Conservation (phyloP, 108 stramenopile species). For the Cyclotella choctawhatcheeana region DNA sequence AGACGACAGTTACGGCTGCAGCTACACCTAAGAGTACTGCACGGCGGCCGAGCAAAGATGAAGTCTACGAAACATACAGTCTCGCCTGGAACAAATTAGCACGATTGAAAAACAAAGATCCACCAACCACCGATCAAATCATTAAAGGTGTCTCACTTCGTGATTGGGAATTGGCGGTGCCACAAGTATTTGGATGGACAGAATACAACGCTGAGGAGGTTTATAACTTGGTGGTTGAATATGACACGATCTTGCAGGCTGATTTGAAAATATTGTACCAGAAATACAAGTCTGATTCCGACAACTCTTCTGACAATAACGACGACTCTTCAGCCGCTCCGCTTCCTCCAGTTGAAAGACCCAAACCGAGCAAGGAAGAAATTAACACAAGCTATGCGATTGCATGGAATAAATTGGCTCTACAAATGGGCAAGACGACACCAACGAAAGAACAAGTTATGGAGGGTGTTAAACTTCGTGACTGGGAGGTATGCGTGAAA, state of each 20-base stretch:
- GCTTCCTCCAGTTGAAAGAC: neutral
- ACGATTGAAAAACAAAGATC: constrained; percentile 32
- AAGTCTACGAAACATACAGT: constrained; percentile 33
- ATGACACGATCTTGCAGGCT: constrained; percentile 36
- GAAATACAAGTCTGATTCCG: constrained; percentile 22
- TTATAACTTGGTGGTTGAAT: constrained; percentile 55
- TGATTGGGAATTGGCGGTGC: constrained; percentile 63
- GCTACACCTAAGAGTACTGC: neutral
- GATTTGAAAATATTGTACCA: constrained; percentile 23
- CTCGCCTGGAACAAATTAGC: constrained; percentile 65
- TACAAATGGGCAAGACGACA: constrained; percentile 31
- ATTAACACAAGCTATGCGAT: constrained; percentile 33
- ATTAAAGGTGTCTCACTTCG: constrained; percentile 45
- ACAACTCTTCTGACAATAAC: no score
- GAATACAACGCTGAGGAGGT: constrained; percentile 48
- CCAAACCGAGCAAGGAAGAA: constrained; percentile 47
- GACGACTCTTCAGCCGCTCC: neutral
- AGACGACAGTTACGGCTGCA: neutral
- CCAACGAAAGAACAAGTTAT: constrained; percentile 62
- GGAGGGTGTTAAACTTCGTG: constrained; percentile 44
- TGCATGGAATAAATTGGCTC: constrained; percentile 64
- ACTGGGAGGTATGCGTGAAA: constrained; percentile 57
- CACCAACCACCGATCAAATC: constrained; percentile 58
- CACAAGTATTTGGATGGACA: constrained; percentile 66
- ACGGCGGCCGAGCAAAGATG: constrained; percentile 22